Base-by-base conservation (phyloP, 768 basidiomycete genomes). In the Xanthoconium purpureum region DNA sequence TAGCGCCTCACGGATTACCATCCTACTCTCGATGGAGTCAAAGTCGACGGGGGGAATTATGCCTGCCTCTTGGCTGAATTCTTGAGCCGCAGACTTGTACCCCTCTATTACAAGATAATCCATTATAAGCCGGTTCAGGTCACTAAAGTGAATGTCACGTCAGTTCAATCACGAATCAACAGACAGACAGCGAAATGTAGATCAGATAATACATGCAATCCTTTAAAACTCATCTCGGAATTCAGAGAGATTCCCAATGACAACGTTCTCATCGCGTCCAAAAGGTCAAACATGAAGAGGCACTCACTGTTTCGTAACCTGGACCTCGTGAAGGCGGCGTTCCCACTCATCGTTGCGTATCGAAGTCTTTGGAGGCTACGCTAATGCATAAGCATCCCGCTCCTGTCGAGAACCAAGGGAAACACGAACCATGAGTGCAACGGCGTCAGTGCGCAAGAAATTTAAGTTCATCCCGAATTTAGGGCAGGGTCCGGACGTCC, bases 181-280 rank as follows among this genome's bases (percentile, higher is more conserved):
- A 18, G 33, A 36, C 18, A 6, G 14, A 55, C 53, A 73, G 66
- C 71, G 66, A 71, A 66, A 24, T 46, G 54, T 37, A 60, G 40
- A 63, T 92, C 90, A 91, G 93, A 88, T 89, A 90, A 89, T 88
- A 87, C 84, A 91, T 91, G 85, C 85, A 86, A 83, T 77, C 70
- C 80, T 79, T 81, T 75, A 66, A 64, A 48, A 29, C 79, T 89
- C 86, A 78, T 87, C 88, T 85, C 77, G 61, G 51, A 70, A 73
- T 73, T 92, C 94, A 88, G 96, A 94, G 96, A 98, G 96, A 98
- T 98, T 99, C 96, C 96, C 95, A 98, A 80, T 87, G 72, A 80
- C 87, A 71, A 69, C 77, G 72, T 81, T 77, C 73, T 89, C 87
- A 89, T 89, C 87, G 71, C 75, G 52, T 48, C 43, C 49, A 58